Conservation (phyloP, 441 rosid species). For the Viola pubescens region DNA sequence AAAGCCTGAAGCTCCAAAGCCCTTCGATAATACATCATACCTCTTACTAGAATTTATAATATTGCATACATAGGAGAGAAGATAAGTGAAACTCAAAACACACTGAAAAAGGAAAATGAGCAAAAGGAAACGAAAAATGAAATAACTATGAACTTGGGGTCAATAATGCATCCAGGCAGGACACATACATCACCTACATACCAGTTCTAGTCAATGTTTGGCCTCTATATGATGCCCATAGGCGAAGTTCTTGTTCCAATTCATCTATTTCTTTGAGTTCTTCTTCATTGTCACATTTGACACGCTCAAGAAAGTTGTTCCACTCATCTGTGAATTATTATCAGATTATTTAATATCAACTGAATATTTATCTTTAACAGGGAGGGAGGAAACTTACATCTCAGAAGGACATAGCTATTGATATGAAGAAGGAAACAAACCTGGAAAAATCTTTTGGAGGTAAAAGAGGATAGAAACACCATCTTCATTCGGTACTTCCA, state of each 20-base stretch:
- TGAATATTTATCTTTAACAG: not conserved
- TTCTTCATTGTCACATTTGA: constrained; percentile 47
- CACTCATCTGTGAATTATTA: constrained; percentile 70
- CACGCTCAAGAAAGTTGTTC: constrained; percentile 87
- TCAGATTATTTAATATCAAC: not conserved
- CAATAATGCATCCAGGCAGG: not conserved
- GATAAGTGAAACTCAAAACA: not conserved
- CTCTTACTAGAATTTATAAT: constrained; percentile 63
- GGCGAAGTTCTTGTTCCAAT: constrained; percentile 74
- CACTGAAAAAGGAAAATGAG: not conserved
- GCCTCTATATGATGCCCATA: constrained; percentile 98
- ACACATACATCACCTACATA: constrained; percentile 9
- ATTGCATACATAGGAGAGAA: constrained; percentile 1
- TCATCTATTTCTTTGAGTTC: constrained; percentile 54
- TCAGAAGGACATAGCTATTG: not conserved
- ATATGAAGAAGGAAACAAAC: constrained; percentile 26
- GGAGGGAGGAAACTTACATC: not conserved
- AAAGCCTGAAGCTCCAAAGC: constrained; percentile 99
- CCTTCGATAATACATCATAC: constrained; percentile 98
- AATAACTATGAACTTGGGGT: not conserved
- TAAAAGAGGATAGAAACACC: constrained; percentile 96
- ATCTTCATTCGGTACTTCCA: constrained; percentile 89
- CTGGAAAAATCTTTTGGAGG: constrained; percentile 98
- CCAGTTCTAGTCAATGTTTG: constrained; percentile 99
- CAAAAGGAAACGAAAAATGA: no score